Evolutionary conservation across 176 grass and related monocot species (phyloP), one percentile per base, ranked within the genome.

Genomic region (Carex littledalei): DNA sequence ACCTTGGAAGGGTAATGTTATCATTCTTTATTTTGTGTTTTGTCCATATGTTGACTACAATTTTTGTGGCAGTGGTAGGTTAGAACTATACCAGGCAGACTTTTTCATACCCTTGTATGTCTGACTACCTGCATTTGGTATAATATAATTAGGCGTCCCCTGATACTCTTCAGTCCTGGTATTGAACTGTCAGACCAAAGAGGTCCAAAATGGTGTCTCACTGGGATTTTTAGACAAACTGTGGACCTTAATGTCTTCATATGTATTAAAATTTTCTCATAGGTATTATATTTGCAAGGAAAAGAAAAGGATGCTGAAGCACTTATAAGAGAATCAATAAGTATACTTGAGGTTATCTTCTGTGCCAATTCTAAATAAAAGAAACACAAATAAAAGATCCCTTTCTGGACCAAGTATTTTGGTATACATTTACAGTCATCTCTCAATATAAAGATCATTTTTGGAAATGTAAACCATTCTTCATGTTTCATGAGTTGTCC

Each of bases 271-370:
- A 13, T 61, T 82, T 41, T 81, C 12, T 91, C 3, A 56, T 84
- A 97, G 95, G 95, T 93, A 31, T 58, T 98, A 63, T 81, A 85
- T 93, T 77, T 91, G 67, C 89, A 91, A 88, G 77, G 87, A 84
- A 97, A 92, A 91, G 84, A 86, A 85, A 93, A 90, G 67, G 91
- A 90, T 83, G 91, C 88, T 64, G 89, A 91, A 84, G 87, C 69
- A 67, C 91, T 98, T 87, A 89, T 79, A 76, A 83, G 43, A 86
- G 92, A 98, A 67, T 98, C 95, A 84, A 93, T 98, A 81, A 98
- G 88, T 50, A 94, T 98, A 90, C 76, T 98, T 21, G 92, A 98
- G 90, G 95, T 97, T 86, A 34, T 79, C 59, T 82, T 67, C 22
- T 72, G 54, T 75, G 29, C 11, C 22, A 77, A 78, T 80, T 86